Evolutionary conservation across 257 asterid species (phyloP).

Genomic region (Nicotiana sylvestris): DNA sequence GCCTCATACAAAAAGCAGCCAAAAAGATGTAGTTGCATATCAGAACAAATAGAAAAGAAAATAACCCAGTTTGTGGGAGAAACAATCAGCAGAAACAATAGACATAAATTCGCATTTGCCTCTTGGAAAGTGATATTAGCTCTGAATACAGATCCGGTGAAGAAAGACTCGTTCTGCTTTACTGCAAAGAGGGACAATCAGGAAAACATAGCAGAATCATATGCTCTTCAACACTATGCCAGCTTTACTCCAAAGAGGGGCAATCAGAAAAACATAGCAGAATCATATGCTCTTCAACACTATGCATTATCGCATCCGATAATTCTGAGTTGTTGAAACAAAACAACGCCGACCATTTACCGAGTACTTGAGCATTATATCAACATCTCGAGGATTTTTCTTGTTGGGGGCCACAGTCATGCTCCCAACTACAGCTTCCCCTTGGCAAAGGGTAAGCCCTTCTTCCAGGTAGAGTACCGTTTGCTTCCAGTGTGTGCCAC

Average conservation of each 20-base stretch:
- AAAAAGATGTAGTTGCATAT: not conserved
- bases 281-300: not conserved
- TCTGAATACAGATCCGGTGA: not conserved
- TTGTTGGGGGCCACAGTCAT: constrained; percentile 73
- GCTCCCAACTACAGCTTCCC: constrained; percentile 67
- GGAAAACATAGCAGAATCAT: not conserved
- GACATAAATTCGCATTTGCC: not conserved
- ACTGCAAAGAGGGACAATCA: not conserved
- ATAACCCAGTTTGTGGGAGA: not conserved
- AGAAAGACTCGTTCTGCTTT: not conserved
- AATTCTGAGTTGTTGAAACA: constrained; percentile 57
- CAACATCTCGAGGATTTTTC: constrained; percentile 96
- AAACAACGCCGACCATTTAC: constrained; percentile 64
- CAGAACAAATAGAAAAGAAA: not conserved
- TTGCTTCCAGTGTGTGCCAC: constrained; percentile 94
- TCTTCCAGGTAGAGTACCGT: constrained; percentile 91
- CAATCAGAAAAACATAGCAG: not conserved
- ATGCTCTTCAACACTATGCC: not conserved
- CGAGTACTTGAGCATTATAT: constrained; percentile 67
- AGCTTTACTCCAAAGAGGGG: not conserved
- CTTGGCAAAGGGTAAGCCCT: constrained; percentile 71
- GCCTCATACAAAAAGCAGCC: not conserved
- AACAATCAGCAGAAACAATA: not conserved
- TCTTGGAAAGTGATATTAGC: not conserved
- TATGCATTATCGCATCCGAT: constrained; percentile 51